Percentiles rank a stretch among this genome's conserved stretches.
phyloP scores from a whole-genome alignment of 2,329 filamentous ascomycete species.

The Chalara sp. region DNA sequence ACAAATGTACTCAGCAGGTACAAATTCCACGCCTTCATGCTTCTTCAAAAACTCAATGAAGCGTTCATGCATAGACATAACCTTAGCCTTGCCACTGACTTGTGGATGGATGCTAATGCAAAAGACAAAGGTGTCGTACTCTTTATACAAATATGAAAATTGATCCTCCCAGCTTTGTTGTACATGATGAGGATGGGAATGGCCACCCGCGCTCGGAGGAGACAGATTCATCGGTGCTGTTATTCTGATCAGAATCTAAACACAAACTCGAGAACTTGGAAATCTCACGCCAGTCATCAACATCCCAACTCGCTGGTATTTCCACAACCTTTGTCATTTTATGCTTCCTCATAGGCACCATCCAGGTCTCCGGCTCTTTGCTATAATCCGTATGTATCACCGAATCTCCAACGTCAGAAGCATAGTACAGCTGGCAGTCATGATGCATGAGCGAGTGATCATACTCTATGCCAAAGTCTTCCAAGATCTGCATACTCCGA shows the following conservation, averaged over 20 bases:
- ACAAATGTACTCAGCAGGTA: too few species aligned
- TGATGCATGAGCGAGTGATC: neutral
- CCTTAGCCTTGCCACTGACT: constrained; percentile 39
- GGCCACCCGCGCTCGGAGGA: constrained; percentile 28
- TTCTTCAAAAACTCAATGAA: constrained; percentile 39
- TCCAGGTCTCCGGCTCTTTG: neutral
- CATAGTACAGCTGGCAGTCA: neutral
- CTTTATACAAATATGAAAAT: constrained; percentile 37
- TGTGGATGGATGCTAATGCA: constrained; percentile 39
- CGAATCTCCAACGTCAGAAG: neutral
- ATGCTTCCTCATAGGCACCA: constrained; percentile 1
- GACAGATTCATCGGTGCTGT: neutral
- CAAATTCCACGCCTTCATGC: constrained; percentile 36
- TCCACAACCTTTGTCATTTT: constrained; percentile 30
- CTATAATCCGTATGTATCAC: too few species aligned
- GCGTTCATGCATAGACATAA: constrained; percentile 38
- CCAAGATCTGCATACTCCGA: neutral
- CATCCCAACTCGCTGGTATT: constrained; percentile 39
- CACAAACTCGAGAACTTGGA: too few species aligned
- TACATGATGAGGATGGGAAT: constrained; percentile 33
- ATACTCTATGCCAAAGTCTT: neutral
- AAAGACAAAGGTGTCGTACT: constrained; percentile 40
- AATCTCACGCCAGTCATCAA: constrained; percentile 35
- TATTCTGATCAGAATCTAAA: too few species aligned
- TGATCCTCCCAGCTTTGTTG: constrained; percentile 39